Percentiles rank a stretch among this genome's conserved stretches.
Evolutionary conservation across 2,329 filamentous ascomycete species (phyloP).

Genomic region (Aspergillus sp.): DNA sequence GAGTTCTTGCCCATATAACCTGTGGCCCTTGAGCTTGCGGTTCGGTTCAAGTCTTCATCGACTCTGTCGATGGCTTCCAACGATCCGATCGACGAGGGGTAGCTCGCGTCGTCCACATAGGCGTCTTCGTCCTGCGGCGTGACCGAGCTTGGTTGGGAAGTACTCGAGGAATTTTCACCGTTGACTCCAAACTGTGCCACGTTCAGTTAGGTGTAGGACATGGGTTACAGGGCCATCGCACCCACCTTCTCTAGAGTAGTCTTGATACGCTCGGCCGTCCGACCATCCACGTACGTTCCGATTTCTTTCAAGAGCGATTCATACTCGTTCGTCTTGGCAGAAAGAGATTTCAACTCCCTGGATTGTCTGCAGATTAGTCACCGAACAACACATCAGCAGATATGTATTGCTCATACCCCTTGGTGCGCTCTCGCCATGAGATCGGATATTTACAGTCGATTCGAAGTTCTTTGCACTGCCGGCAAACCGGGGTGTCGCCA

Average conservation of each 20-base stretch:
- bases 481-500: slow-evolving; percentile 41
- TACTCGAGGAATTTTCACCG: slow-evolving; percentile 20
- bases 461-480: slow-evolving; percentile 40
- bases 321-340: slow-evolving; percentile 34
- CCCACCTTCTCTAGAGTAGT: slow-evolving; percentile 38
- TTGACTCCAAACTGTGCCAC: slow-evolving; percentile 20
- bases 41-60: slow-evolving; percentile 44
- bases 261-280: slow-evolving; percentile 35
- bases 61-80: slow-evolving; percentile 47
- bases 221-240: not conserved
- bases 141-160: slow-evolving; percentile 27
- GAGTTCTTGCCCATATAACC: slow-evolving; percentile 49
- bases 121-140: slow-evolving; percentile 29
- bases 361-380: not conserved
- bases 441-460: slow-evolving; percentile 39
- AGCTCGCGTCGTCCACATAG: slow-evolving; percentile 26
- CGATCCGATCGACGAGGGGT: slow-evolving; percentile 40
- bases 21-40: slow-evolving; percentile 35
- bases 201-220: slow-evolving; percentile 2
- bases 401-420: slow-evolving; percentile 27
- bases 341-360: slow-evolving; percentile 36
- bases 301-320: slow-evolving; percentile 40
- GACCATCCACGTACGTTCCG: slow-evolving; percentile 30
- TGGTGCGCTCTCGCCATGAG: slow-evolving; percentile 38
- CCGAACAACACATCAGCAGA: not conserved